Conservation (phyloP, 495 filamentous ascomycete species). For the Neurospora sp. region DNA sequence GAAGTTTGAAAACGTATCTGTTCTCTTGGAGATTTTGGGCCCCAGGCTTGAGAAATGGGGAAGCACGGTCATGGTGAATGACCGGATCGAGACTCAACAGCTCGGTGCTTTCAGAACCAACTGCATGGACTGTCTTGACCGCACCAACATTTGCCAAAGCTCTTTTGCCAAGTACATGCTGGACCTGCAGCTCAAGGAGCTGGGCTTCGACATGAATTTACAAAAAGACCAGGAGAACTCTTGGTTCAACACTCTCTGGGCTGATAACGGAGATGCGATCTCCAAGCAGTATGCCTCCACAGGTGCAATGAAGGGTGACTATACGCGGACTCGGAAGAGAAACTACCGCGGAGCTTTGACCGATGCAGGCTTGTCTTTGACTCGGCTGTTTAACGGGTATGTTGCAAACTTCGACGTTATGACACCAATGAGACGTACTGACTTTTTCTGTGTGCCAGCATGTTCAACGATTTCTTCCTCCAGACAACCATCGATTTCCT, state of each 20-base stretch:
- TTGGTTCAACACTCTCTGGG: slow-evolving; percentile 95
- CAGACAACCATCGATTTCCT: slow-evolving; percentile 91
- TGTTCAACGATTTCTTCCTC: slow-evolving; percentile 92
- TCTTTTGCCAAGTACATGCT: slow-evolving; percentile 69
- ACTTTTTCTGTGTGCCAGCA: slow-evolving; percentile 49
- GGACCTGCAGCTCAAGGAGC: slow-evolving; percentile 61
- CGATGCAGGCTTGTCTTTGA: slow-evolving; percentile 83
- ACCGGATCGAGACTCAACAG: slow-evolving; percentile 43
- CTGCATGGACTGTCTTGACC: slow-evolving; percentile 95
- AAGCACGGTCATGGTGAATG: slow-evolving; percentile 47
- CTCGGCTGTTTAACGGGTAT: slow-evolving; percentile 53
- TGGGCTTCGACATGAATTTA: slow-evolving; percentile 59
- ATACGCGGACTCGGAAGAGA: slow-evolving; percentile 79
- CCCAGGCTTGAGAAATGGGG: slow-evolving; percentile 52
- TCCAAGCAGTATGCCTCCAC: slow-evolving; percentile 76
- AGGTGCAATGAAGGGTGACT: slow-evolving; percentile 89
- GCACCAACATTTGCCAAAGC: slow-evolving; percentile 88
- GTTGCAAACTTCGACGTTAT: neutral
- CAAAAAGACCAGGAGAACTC: slow-evolving; percentile 60
- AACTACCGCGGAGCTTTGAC: slow-evolving; percentile 86
- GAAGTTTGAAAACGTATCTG: slow-evolving; percentile 88
- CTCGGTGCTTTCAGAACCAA: slow-evolving; percentile 76
- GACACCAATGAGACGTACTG: neutral
- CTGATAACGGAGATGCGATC: slow-evolving; percentile 79
- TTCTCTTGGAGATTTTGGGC: slow-evolving; percentile 60